Evolutionary conservation across 2,329 filamentous ascomycete species (phyloP).

Genomic region (Phoma sp.): DNA sequence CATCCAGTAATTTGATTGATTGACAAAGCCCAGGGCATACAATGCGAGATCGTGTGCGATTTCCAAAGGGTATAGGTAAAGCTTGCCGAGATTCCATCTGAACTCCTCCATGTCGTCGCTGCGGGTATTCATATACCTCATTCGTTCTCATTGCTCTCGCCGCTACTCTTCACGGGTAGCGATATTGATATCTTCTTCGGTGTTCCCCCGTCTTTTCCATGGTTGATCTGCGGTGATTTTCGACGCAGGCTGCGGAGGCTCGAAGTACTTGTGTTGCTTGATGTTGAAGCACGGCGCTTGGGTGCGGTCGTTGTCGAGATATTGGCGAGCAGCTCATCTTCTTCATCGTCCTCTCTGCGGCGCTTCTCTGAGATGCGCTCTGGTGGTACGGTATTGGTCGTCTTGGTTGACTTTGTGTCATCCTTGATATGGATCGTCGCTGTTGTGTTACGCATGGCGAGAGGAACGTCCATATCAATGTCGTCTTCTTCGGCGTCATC

Average conservation of each 20-base stretch:
- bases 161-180: conserved; percentile 49
- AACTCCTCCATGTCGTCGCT: conserved; percentile 10
- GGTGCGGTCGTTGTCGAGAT: conserved; percentile 63
- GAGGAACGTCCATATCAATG: conserved; percentile 62
- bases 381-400: conserved; percentile 52
- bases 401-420: conserved; percentile 34
- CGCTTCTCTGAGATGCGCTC: conserved; percentile 89
- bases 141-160: conserved; percentile 41
- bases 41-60: conserved; percentile 33
- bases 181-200: conserved; percentile 53
- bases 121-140: conserved; percentile 10
- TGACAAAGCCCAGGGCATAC: conserved; percentile 41
- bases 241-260: conserved; percentile 50
- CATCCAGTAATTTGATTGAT: conserved; percentile 28
- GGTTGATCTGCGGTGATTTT: conserved; percentile 53
- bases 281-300: conserved; percentile 53
- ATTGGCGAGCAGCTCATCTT: conserved; percentile 83
- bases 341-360: conserved; percentile 89
- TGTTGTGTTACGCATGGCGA: conserved; percentile 36
- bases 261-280: conserved; percentile 44
- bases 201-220: conserved; percentile 51
- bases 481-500: conserved; percentile 73
- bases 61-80: conserved; percentile 47
- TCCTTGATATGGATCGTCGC: conserved; percentile 33
- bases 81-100: conserved; percentile 8